A percentile compares a stretch with the other conserved stretches of the same genome.
These are phyloP conservation scores for Trichopus zeylanicus DNA, from an alignment of 116 monocot genomes.

Conservation along the genomic window DNA sequence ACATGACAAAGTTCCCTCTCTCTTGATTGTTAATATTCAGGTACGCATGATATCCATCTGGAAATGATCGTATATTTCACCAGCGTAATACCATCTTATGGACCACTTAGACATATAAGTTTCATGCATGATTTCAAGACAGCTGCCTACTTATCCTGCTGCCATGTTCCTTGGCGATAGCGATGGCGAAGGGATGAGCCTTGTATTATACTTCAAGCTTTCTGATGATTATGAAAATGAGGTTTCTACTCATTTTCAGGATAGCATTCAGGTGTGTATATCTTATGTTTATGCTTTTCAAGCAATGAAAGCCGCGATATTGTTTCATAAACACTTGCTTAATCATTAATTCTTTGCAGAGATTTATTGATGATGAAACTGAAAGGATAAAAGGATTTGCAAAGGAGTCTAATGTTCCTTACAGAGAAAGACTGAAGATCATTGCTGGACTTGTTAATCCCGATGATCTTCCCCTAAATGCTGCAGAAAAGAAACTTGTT, in stretches of 20 bases:
- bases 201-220: conserved; percentile 82
- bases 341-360: too few species aligned
- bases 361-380: conserved; percentile 74
- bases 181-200: conserved; percentile 82
- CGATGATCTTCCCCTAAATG: conserved; percentile 69
- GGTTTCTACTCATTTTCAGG: conserved; percentile 65
- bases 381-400: conserved; percentile 82
- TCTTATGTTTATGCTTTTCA: not conserved
- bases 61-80: too few species aligned
- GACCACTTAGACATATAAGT: not conserved
- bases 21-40: conserved; percentile 84
- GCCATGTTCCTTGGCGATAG: conserved; percentile 77
- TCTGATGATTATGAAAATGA: conserved; percentile 70
- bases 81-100: not conserved
- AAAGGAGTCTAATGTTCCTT: conserved; percentile 57
- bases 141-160: conserved; percentile 82
- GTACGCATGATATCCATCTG: too few species aligned
- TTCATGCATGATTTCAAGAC: conserved; percentile 2
- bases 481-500: conserved; percentile 60
- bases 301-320: not conserved
- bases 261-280: conserved; percentile 39
- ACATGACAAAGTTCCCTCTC: conserved; percentile 62
- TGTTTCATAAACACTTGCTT: too few species aligned
- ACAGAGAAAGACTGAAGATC: conserved; percentile 90
- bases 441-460: conserved; percentile 70